These are phyloP conservation scores for Trichocladium uniseriatum DNA, from an alignment of 495 filamentous ascomycete species.

Conservation along the genomic window DNA sequence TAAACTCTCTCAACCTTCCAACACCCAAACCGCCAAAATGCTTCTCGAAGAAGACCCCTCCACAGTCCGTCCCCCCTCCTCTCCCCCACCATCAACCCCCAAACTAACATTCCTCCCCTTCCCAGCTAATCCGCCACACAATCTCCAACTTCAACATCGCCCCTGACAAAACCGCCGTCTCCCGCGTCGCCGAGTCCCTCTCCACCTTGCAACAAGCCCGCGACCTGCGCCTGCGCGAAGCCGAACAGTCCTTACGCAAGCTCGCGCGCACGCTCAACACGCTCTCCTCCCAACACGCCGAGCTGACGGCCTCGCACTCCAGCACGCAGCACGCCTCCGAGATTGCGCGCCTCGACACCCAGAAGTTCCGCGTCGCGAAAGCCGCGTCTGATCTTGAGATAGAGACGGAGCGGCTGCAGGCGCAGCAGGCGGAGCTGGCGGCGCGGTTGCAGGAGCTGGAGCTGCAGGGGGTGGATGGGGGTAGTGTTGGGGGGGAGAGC, in stretches of 20 bases:
- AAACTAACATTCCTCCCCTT: neutral
- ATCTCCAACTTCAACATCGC: constrained; percentile 90
- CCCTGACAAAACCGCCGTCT: constrained; percentile 73
- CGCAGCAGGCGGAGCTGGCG: constrained; percentile 68
- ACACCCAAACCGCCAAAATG: constrained; percentile 49
- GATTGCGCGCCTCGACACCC: constrained; percentile 77
- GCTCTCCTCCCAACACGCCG: constrained; percentile 57
- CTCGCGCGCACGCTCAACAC: constrained; percentile 64
- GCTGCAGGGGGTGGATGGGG: constrained; percentile 64
- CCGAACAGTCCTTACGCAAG: constrained; percentile 59
- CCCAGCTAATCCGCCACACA: constrained; percentile 78
- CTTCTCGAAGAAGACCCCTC: constrained; percentile 94
- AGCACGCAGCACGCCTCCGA: constrained; percentile 66
- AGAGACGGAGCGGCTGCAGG: constrained; percentile 77
- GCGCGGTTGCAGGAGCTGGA: constrained; percentile 73
- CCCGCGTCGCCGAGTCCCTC: constrained; percentile 80
- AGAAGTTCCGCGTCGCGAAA: constrained; percentile 93
- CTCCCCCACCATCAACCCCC: neutral
- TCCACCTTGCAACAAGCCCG: constrained; percentile 69
- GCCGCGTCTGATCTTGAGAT: constrained; percentile 79
- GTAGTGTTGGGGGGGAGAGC: constrained; percentile 23
- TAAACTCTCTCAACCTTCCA: neutral
- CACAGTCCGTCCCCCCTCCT: constrained; percentile 44
- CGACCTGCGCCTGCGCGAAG: constrained; percentile 61
- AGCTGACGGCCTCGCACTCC: constrained; percentile 61